Conservation (phyloP, 805 yeast genomes). For the Kodamaea jinghongensis region DNA sequence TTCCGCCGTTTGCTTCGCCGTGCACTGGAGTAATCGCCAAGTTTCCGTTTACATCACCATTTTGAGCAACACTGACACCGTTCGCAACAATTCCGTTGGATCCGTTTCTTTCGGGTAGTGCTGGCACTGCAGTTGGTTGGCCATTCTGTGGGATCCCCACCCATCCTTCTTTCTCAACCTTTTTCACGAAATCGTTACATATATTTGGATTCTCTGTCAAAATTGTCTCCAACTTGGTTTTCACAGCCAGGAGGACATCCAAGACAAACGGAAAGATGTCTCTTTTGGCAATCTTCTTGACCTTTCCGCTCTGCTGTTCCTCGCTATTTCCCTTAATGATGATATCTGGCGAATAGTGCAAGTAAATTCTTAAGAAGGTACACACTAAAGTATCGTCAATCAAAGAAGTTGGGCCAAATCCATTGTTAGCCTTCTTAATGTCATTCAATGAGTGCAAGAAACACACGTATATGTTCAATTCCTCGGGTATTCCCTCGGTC, state of each 20-base stretch:
- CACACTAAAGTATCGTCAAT: slow-evolving; percentile 72
- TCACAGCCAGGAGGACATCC: slow-evolving; percentile 30
- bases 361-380: slow-evolving; percentile 52
- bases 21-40: no score
- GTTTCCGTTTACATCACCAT: no score
- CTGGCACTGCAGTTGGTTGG: no score
- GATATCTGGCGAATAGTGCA: slow-evolving; percentile 13
- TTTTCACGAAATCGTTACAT: slow-evolving; percentile 21
- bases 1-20: no score
- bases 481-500: slow-evolving; percentile 31
- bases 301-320: slow-evolving; percentile 27
- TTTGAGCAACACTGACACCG: no score
- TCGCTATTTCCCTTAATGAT: slow-evolving; percentile 14
- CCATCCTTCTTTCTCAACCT: slow-evolving; percentile 2
- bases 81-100: no score
- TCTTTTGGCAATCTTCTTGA: slow-evolving; percentile 39
- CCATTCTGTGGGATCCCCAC: no score
- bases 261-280: slow-evolving; percentile 41
- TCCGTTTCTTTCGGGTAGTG: no score
- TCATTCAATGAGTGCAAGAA: slow-evolving; percentile 53
- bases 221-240: slow-evolving; percentile 17
- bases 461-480: slow-evolving; percentile 39
- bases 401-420: slow-evolving; percentile 72
- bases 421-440: slow-evolving; percentile 70
- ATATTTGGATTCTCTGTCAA: slow-evolving; percentile 21